phyloP scores from a whole-genome alignment of 441 rosid genomes.

The Corymbia citriodora region DNA sequence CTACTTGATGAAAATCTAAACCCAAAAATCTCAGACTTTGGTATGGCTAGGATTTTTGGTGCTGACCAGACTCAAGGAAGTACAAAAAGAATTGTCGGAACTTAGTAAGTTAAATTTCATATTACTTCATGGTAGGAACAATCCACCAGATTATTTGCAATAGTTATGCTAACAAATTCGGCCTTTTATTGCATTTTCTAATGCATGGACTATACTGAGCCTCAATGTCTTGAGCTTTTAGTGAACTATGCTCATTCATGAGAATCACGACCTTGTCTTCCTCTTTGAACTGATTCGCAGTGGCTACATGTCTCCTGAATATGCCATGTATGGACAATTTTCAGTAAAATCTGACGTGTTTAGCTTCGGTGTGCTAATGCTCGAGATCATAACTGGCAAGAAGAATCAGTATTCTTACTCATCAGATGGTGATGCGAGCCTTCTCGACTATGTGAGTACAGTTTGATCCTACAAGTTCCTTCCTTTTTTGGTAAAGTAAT shows the following conservation, averaged over 20 bases:
- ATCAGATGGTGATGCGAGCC: too few species aligned
- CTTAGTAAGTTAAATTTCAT: neutral
- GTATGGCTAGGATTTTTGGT: neutral
- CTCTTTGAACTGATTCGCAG: neutral
- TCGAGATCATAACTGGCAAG: too few species aligned
- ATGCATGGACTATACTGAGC: neutral
- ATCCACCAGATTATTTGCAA: neutral
- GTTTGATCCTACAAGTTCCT: too few species aligned
- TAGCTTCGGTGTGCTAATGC: too few species aligned
- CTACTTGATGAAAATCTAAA: neutral
- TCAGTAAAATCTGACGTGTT: too few species aligned
- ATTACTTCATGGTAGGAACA: neutral
- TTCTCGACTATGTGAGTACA: too few species aligned
- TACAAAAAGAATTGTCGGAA: neutral
- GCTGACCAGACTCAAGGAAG: neutral
- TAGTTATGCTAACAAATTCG: neutral
- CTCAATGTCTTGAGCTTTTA: neutral
- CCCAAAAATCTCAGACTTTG: neutral
- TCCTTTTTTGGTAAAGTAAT: too few species aligned
- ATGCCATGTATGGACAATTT: too few species aligned
- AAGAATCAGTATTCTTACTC: too few species aligned
- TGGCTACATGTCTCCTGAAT: neutral
- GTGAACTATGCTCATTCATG: neutral
- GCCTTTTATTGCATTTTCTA: neutral
- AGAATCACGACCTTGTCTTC: neutral